Base-by-base conservation (phyloP, 805 yeast genomes). In the Nakazawaea populi region DNA sequence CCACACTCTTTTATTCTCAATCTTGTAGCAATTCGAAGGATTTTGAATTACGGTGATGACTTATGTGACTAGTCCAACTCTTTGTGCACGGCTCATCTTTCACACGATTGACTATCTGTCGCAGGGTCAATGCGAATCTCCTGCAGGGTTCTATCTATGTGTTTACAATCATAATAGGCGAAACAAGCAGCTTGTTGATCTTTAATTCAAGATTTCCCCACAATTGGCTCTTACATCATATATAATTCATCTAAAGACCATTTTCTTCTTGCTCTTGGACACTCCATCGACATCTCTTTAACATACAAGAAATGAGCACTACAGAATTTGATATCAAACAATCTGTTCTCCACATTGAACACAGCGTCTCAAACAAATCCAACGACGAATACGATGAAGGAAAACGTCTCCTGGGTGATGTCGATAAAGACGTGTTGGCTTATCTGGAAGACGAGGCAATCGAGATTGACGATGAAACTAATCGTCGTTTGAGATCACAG, bases 401-500 rank as follows among this genome's bases (percentile, higher is more conserved):
- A 11, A 32, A 32, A 32, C 35, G 11, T 32, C 11, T 32, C 8
- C 35, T 32, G 35, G 11, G 35, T 32, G 11, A 8, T 9, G 35
- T 32, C 11, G 35, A 32, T 32, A 3, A 32, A 32, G 35, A 32
- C 11, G 11, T 32, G 11, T 32, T 32, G 11, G 35, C 8, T 9
- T 32, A 32, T 32, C 35, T 32, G 35, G 49, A 47, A 8, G 49
- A 41, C 24, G 45, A 56, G 36, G 56, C 53, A 4, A 30, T 55
- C n/a, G 51, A 42, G 24, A 18, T 42, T 28, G 59, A 58, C 41
- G 64, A 64, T 4, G 49, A 46, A 14, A 55, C 51, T 6, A 67
- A 63, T 43, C 55, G 64, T 1, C 59, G 64, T 54, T 63, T 75
- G 14, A 53, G 74, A 11, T 61, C 58, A 40, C 74, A 74, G 55